phyloP scores from a whole-genome alignment of 345 rosid species.

The Citrus reticulata region DNA sequence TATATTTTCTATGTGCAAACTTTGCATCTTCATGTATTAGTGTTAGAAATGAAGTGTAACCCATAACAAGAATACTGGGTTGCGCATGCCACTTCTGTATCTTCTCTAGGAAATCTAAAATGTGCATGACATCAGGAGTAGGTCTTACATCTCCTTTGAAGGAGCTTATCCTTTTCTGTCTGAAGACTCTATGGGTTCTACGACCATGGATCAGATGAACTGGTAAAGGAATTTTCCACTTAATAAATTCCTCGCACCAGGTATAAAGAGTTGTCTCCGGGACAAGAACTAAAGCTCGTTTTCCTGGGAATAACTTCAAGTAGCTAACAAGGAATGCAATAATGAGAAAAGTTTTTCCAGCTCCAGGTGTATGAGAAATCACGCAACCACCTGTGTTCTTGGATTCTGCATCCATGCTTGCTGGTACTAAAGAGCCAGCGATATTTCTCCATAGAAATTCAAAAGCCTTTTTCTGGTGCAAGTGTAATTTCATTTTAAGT shows the following conservation, averaged over 20 bases:
- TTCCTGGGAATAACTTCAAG: conserved; percentile 80
- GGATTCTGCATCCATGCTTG: conserved; percentile 46
- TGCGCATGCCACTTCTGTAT: conserved; percentile 88
- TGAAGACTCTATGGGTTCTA: conserved; percentile 54
- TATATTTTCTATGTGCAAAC: conserved; percentile 68
- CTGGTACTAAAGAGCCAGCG: conserved; percentile 71
- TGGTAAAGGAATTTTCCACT: conserved; percentile 82
- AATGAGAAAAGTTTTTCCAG: conserved; percentile 88
- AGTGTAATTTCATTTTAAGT: conserved; percentile 55
- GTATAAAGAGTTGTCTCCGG: conserved; percentile 93
- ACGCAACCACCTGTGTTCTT: conserved; percentile 82
- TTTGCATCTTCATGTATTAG: conserved; percentile 83
- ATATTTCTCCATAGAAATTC: conserved; percentile 85
- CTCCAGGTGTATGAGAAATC: conserved; percentile 90
- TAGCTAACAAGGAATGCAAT: conserved; percentile 89
- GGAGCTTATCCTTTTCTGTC: conserved; percentile 29
- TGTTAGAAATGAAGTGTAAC: conserved; percentile 84
- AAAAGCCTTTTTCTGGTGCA: conserved; percentile 83
- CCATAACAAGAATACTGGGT: conserved; percentile 94
- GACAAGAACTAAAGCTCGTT: conserved; percentile 81
- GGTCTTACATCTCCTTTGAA: conserved; percentile 41
- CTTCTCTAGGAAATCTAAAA: conserved; percentile 83
- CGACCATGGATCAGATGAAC: conserved; percentile 89
- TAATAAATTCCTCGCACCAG: conserved; percentile 92
- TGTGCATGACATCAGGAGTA: conserved; percentile 80